These are phyloP conservation scores for Diutina sp. DNA, from an alignment of 1,139 yeast genomes.

Conservation along the genomic window DNA sequence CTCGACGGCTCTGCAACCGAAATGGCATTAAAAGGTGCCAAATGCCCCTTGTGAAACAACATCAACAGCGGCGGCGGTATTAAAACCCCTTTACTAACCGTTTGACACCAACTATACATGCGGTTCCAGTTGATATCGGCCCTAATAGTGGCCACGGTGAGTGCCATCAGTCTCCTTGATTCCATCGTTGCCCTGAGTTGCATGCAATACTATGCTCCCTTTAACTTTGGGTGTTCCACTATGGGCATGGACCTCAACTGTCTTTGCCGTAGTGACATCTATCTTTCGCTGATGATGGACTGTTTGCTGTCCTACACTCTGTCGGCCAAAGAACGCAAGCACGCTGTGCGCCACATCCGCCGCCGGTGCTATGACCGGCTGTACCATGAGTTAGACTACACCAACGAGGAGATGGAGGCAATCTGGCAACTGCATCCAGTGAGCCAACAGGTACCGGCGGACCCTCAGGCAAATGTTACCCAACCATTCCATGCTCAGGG, in stretches of 20 bases:
- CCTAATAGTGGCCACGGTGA: background rate
- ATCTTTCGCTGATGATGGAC: slow-evolving; percentile 7
- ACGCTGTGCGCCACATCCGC: slow-evolving; percentile 7
- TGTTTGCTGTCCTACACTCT: slow-evolving; percentile 7
- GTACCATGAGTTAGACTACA: slow-evolving; percentile 3
- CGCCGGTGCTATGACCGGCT: slow-evolving; percentile 7
- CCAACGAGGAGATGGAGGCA: slow-evolving; percentile 4
- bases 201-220: slow-evolving; percentile 7
- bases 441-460: background rate
- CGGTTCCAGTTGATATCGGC: background rate
- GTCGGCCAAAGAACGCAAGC: slow-evolving; percentile 3
- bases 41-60: background rate
- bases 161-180: slow-evolving; percentile 5
- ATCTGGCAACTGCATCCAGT: background rate
- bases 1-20: background rate
- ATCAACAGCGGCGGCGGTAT: background rate
- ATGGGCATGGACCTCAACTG: slow-evolving; percentile 8
- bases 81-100: too few relatives aligned
- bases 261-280: slow-evolving; percentile 7
- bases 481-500: background rate
- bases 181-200: slow-evolving; percentile 8
- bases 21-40: background rate
- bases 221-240: slow-evolving; percentile 9
- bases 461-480: background rate
- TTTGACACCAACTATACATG: too few relatives aligned